phyloP scores from a whole-genome alignment of 23 red algal genomes.

The Gracilaria gracilis region DNA sequence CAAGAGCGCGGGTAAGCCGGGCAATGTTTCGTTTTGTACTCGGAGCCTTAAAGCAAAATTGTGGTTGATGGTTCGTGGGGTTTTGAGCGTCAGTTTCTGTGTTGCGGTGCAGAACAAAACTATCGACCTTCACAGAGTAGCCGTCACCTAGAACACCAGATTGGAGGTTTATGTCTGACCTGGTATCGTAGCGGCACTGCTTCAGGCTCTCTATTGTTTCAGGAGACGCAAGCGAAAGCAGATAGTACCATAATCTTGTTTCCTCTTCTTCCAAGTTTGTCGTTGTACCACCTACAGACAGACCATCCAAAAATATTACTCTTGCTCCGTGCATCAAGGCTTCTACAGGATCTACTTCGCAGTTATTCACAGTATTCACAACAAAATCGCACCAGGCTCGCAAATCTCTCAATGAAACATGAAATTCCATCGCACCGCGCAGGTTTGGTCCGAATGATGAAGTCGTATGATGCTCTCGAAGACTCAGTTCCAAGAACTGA shows the following conservation, averaged over 20 bases:
- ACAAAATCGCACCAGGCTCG: slow-evolving; percentile 83
- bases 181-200: slow-evolving; percentile 8
- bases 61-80: neutral
- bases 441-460: neutral
- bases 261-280: neutral
- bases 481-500: slow-evolving; percentile 11
- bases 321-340: slow-evolving; percentile 81
- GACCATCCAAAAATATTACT: slow-evolving; percentile 82
- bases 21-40: slow-evolving; percentile 64
- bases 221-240: slow-evolving; percentile 30
- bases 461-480: neutral
- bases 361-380: slow-evolving; percentile 23
- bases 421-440: neutral
- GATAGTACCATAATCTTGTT: slow-evolving; percentile 27
- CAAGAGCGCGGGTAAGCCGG: slow-evolving; percentile 69
- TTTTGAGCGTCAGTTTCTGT: neutral
- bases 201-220: neutral
- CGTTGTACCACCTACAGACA: slow-evolving; percentile 50
- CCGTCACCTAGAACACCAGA: neutral
- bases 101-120: slow-evolving; percentile 20
- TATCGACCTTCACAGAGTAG: slow-evolving; percentile 4
- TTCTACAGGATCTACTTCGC: slow-evolving; percentile 54
- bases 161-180: neutral
- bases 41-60: slow-evolving; percentile 61
- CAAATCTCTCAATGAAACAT: slow-evolving; percentile 76